phyloP scores from a whole-genome alignment of 208 protist genomes.

The Acanthamoeba lugdunensis region DNA sequence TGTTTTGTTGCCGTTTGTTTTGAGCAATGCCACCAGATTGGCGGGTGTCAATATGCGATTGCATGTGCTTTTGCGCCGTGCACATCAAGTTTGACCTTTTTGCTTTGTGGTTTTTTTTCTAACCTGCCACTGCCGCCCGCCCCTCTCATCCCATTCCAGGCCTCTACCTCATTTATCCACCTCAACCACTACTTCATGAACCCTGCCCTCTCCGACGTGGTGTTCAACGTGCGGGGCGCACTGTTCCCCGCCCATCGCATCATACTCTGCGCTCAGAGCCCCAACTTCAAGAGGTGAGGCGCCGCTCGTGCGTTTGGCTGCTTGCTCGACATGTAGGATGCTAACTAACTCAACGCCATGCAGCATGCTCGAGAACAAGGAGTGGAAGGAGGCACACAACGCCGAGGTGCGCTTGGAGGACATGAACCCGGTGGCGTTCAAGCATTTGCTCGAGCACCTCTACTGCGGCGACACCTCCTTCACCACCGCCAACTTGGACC shows the following conservation, averaged over 20 bases:
- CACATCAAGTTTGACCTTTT: too few species aligned
- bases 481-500: background rate
- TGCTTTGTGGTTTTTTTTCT: too few species aligned
- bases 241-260: background rate
- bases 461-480: background rate
- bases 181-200: too few species aligned
- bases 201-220: background rate
- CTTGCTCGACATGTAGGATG: background rate
- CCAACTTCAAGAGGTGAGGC: constrained; percentile 4
- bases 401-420: background rate
- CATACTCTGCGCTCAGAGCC: background rate
- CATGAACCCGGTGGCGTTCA: background rate
- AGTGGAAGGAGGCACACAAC: background rate
- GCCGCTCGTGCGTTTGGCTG: background rate
- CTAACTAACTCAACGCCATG: background rate
- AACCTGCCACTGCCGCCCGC: too few species aligned
- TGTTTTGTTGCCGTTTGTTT: too few species aligned
- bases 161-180: too few species aligned
- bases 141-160: too few species aligned
- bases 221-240: background rate
- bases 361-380: constrained; percentile 19
- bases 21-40: too few species aligned
- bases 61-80: too few species aligned
- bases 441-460: constrained; percentile 4
- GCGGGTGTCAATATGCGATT: too few species aligned